Conservation (phyloP, 148 eudicot species). For the Nyssa sinensis region DNA sequence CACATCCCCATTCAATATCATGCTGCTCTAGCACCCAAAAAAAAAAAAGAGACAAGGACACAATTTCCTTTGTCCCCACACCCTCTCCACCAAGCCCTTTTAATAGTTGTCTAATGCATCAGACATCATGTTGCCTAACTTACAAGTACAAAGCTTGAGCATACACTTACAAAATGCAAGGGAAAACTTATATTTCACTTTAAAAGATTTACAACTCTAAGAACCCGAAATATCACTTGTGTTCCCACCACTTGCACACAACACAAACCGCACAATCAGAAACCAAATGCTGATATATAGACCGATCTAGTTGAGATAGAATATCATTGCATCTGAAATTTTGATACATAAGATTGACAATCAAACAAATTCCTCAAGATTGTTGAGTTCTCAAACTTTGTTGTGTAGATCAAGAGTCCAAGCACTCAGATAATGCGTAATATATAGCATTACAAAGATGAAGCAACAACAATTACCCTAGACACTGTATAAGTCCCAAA, state of each 20-base stretch:
- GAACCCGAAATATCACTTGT: neutral
- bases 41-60: neutral
- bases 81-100: neutral
- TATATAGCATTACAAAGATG: neutral
- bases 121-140: neutral
- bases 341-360: conserved; percentile 1
- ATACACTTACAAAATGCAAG: neutral
- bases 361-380: neutral
- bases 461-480: neutral
- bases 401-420: neutral
- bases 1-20: neutral
- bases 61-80: neutral
- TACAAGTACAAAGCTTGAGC: neutral
- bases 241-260: too few relatives aligned
- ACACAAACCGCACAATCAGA: neutral
- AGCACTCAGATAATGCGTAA: neutral
- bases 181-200: neutral
- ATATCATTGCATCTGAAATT: neutral
- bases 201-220: neutral
- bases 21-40: neutral
- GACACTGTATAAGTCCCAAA: neutral
- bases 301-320: neutral
- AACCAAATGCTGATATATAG: neutral
- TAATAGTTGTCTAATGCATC: neutral
- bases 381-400: neutral